phyloP scores from a whole-genome alignment of 73 alveolate species.

The Uronychia binucleata region DNA sequence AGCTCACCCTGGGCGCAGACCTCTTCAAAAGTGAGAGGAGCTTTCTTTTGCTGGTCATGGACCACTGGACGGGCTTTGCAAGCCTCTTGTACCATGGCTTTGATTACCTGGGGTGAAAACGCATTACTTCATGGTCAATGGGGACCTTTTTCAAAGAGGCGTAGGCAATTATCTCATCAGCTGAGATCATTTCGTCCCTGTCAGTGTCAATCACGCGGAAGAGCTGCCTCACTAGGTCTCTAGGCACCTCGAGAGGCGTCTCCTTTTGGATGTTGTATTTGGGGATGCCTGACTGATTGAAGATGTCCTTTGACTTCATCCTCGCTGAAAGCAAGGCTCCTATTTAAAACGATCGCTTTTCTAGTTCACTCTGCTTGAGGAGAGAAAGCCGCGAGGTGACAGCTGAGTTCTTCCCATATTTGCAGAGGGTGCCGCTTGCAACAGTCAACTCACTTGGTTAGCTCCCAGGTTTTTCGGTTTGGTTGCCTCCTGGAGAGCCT shows the following conservation, averaged over 20 bases:
- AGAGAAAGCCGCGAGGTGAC: not conserved
- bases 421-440: no score
- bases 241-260: slow-evolving; percentile 48
- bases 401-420: not conserved
- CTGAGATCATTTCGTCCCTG: slow-evolving; percentile 28
- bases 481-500: not conserved
- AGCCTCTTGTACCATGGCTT: slow-evolving; percentile 40
- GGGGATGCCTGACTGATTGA: slow-evolving; percentile 21
- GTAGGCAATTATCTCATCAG: slow-evolving; percentile 18
- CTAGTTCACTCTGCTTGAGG: not conserved
- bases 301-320: slow-evolving; percentile 4
- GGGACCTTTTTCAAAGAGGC: slow-evolving; percentile 5
- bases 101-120: not conserved
- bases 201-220: slow-evolving; percentile 22
- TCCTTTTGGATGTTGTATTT: slow-evolving; percentile 42
- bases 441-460: not conserved
- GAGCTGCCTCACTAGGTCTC: slow-evolving; percentile 15
- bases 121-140: not conserved
- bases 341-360: not conserved
- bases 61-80: slow-evolving; percentile 13
- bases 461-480: not conserved
- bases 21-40: slow-evolving; percentile 46
- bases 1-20: not conserved
- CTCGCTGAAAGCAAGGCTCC: slow-evolving; percentile 1
- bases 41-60: slow-evolving; percentile 11